These are phyloP conservation scores for Corylus heterophylla DNA, from an alignment of 306 rosid genomes.

Conservation along the genomic window DNA sequence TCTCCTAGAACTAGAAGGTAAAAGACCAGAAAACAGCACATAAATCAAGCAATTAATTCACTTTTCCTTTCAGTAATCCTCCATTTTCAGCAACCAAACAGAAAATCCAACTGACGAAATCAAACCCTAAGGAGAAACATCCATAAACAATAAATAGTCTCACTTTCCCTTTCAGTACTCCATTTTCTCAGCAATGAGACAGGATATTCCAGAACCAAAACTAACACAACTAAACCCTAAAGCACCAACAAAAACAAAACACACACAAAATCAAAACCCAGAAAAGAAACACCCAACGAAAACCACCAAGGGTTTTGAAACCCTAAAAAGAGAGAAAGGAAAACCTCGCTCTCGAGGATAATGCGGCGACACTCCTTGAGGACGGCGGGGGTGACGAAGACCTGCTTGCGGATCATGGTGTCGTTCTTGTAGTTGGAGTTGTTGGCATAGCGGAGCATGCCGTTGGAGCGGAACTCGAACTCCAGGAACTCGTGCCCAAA, in stretches of 20 bases:
- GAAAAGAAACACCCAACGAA: background rate
- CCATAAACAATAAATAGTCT: too few relatives aligned
- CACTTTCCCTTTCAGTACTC: too few relatives aligned
- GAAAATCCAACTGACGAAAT: background rate
- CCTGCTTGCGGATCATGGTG: slow-evolving; percentile 96
- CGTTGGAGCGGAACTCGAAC: slow-evolving; percentile 88
- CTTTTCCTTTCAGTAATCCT: background rate
- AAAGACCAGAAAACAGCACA: background rate
- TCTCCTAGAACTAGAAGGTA: background rate
- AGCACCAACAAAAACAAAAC: background rate
- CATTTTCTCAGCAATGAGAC: too few relatives aligned
- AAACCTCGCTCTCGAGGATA: slow-evolving; percentile 83
- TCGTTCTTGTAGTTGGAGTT: slow-evolving; percentile 99
- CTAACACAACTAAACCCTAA: background rate
- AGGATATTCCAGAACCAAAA: too few relatives aligned
- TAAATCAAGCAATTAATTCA: background rate
- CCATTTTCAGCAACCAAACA: slow-evolving; percentile 5
- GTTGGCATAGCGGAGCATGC: slow-evolving; percentile 95
- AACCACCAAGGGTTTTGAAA: background rate
- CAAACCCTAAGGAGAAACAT: background rate
- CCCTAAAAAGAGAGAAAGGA: background rate
- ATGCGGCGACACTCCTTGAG: slow-evolving; percentile 91
- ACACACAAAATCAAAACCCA: background rate
- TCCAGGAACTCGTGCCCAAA: slow-evolving; percentile 94
- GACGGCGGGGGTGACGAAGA: slow-evolving; percentile 88